Percentiles rank a stretch among this genome's conserved stretches.
Conservation (phyloP, 495 filamentous ascomycete species). For the Haplographium delicatum region DNA sequence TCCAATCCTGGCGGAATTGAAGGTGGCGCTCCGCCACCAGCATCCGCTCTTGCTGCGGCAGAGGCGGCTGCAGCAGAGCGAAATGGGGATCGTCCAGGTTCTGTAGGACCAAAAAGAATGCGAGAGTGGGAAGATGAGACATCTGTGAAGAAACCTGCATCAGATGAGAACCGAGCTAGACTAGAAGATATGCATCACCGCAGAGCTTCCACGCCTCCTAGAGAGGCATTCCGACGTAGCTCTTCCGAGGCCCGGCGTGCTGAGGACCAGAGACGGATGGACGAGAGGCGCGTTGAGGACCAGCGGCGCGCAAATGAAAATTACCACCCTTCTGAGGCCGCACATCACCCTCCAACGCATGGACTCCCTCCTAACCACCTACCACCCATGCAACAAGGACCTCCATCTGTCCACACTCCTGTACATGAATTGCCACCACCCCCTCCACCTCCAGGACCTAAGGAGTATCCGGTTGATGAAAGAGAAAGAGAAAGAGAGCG, state of each 20-base stretch:
- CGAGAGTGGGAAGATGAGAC: constrained; percentile 87
- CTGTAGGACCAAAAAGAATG: constrained; percentile 74
- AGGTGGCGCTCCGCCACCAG: constrained; percentile 66
- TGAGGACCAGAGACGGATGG: constrained; percentile 48
- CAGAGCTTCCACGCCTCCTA: constrained; percentile 65
- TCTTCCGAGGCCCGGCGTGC: constrained; percentile 69
- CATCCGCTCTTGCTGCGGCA: constrained; percentile 66
- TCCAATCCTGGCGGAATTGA: constrained; percentile 65
- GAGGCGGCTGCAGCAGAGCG: constrained; percentile 59
- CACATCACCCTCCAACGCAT: constrained; percentile 72
- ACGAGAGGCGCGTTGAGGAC: constrained; percentile 54
- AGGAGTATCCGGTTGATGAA: constrained; percentile 52
- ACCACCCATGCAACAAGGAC: constrained; percentile 60
- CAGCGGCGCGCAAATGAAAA: constrained; percentile 55
- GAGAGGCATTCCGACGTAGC: constrained; percentile 63
- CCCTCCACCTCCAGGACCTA: constrained; percentile 50
- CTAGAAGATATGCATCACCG: constrained; percentile 79
- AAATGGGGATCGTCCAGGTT: constrained; percentile 77
- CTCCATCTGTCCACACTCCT: constrained; percentile 33
- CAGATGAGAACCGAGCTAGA: constrained; percentile 78
- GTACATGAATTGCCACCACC: constrained; percentile 44
- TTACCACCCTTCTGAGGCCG: constrained; percentile 86
- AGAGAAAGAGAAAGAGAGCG: constrained; percentile 27
- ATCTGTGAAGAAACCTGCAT: constrained; percentile 76
- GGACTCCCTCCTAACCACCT: constrained; percentile 65